A percentile compares a stretch with the other conserved stretches of the same genome.
These are phyloP conservation scores for Termitomyces bulborhizus DNA, from an alignment of 768 basidiomycete genomes.

Conservation along the genomic window DNA sequence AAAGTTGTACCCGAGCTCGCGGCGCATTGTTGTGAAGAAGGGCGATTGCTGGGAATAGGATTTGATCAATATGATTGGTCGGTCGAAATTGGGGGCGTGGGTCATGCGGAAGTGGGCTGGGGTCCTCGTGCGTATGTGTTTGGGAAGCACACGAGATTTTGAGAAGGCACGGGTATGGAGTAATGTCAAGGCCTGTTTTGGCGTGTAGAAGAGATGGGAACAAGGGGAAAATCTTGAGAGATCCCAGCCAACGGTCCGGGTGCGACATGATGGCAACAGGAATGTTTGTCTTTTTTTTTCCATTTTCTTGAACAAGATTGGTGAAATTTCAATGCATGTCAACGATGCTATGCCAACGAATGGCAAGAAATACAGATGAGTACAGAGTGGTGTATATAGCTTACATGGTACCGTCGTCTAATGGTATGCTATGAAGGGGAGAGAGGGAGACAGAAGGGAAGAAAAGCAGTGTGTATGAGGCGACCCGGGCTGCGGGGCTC, in stretches of 20 bases:
- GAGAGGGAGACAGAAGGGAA: neutral
- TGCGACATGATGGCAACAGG: neutral
- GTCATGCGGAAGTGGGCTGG: conserved; percentile 9
- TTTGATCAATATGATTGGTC: conserved; percentile 15
- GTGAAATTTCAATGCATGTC: neutral
- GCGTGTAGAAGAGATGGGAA: neutral
- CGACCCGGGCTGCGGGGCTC: neutral
- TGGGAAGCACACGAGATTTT: neutral
- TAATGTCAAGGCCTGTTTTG: conserved; percentile 1
- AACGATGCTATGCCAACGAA: conserved; percentile 5
- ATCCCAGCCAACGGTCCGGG: neutral
- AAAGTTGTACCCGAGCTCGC: conserved; percentile 4
- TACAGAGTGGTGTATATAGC: conserved; percentile 13
- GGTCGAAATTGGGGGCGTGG: neutral
- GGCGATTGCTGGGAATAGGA: conserved; percentile 1
- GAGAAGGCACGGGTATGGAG: neutral
- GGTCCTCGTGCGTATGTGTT: neutral
- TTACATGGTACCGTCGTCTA: conserved; percentile 17
- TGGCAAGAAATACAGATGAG: conserved; percentile 14
- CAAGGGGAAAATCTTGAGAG: neutral
- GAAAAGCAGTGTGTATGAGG: neutral
- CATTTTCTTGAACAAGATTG: neutral
- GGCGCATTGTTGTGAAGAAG: neutral
- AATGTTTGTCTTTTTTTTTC: neutral
- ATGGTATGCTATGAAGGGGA: conserved; percentile 12